Conservation (phyloP, 2,329 filamentous ascomycete genomes). For the Microthyrium microscopicum region DNA sequence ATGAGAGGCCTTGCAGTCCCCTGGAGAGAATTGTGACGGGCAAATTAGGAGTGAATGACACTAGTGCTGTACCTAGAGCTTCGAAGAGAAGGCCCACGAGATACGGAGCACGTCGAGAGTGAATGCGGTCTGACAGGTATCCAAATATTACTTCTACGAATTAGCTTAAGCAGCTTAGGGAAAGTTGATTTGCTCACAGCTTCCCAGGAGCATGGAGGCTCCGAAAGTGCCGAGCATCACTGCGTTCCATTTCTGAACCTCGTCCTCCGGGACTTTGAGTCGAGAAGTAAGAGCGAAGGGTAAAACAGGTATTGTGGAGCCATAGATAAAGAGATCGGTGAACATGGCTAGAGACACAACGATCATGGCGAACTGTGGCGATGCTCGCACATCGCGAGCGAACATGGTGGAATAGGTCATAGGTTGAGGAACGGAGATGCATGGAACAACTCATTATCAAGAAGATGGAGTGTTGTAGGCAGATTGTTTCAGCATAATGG, state of each 20-base stretch:
- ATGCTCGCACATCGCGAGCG: background rate
- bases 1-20: slow-evolving; percentile 2
- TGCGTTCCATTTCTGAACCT: slow-evolving; percentile 6
- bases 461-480: no score
- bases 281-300: slow-evolving; percentile 4
- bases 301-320: slow-evolving; percentile 2
- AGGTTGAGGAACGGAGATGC: no score
- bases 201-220: slow-evolving; percentile 1
- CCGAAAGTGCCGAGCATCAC: slow-evolving; percentile 3
- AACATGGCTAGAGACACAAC: slow-evolving; percentile 5
- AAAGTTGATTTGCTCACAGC: background rate
- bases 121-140: slow-evolving; percentile 3
- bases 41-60: background rate
- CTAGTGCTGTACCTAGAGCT: background rate
- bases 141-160: background rate
- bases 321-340: slow-evolving; percentile 5
- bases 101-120: background rate
- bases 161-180: background rate
- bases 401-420: no score
- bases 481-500: no score
- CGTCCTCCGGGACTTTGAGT: background rate
- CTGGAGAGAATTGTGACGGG: background rate
- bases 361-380: slow-evolving; percentile 3
- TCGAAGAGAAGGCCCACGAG: background rate
- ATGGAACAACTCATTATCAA: no score